Base-by-base conservation (phyloP, 208 protist genomes). In the Porcisia deanei region DNA sequence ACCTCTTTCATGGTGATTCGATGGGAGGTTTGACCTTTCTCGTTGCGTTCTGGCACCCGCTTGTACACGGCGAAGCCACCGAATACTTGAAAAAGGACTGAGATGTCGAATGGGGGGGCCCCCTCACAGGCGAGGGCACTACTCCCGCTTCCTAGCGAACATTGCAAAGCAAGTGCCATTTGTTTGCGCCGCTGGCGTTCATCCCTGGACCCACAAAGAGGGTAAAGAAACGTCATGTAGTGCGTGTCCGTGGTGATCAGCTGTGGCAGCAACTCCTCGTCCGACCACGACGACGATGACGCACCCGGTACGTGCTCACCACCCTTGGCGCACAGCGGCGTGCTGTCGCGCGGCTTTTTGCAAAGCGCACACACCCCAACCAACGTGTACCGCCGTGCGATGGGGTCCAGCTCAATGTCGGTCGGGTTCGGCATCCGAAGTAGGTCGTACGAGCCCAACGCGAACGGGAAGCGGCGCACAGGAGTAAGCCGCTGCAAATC, bases 381-480 rank as follows among this genome's bases (percentile, higher is more conserved):
- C n/a, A 83, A 83, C 30, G 86, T 75, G 77, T 96, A 96, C 59
- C 79, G 82, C 22, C 80, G 80, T 12, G 81, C 81, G 18, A 69
- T 64, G 7, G 85, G 76, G 82, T 94, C 85, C 22, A 96, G 37
- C 22, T 85, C 25, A 34, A 96, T 67, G 20, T 76, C 61, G 0
- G 84, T 68, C 43, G 81, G 73, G 57, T 78, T 64, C 0, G 78
- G 73, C 43, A 96, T 41, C 8, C 81, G 86, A 1, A 96, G 63
- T 8, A 96, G 73, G 63, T 90, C 79, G 66, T 88, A 89, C 47
- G 73, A 64, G 55, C 91, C 91, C 20, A 96, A 30, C 2, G 86
- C 84, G 60, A 96, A 92, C n/a, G 91, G 91, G 43, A 94, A 96
- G 63, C 91, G 89, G 25, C 77, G 43, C 39, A 96, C 85, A 14